Conservation (phyloP, 1,284 basidiomycete species). For the Irpex sp. region DNA sequence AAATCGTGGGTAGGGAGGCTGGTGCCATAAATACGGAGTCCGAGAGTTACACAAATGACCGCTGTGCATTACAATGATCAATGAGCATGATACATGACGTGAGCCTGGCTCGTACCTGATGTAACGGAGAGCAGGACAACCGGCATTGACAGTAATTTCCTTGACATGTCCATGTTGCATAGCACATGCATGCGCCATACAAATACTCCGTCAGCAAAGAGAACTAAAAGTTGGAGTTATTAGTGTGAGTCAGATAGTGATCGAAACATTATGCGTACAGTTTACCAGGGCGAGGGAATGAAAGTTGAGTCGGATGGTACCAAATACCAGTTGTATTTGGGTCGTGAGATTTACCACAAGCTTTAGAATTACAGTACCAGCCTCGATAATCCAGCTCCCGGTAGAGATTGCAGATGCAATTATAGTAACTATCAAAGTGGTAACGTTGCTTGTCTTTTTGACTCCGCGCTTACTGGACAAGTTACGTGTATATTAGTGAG, state of each 20-base stretch:
- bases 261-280: not conserved
- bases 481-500: not conserved
- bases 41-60: not conserved
- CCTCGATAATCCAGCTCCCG: not conserved
- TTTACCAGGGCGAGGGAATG: not conserved
- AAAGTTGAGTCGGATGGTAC: not conserved
- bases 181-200: not conserved
- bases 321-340: not conserved
- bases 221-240: not conserved
- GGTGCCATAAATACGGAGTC: not conserved
- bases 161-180: not conserved
- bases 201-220: not conserved
- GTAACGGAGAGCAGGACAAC: not conserved
- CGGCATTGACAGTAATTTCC: not conserved
- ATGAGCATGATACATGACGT: not conserved
- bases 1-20: not conserved
- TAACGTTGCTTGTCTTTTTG: not conserved
- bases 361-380: not conserved
- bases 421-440: not conserved
- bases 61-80: not conserved
- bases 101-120: not conserved
- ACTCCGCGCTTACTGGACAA: not conserved
- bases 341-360: not conserved
- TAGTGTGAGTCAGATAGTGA: not conserved
- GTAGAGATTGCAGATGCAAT: not conserved